A percentile compares a stretch with the other conserved stretches of the same genome.
These are phyloP conservation scores for Cenchrus purpureus DNA, from an alignment of 176 grass and related monocot genomes.

Conservation along the genomic window DNA sequence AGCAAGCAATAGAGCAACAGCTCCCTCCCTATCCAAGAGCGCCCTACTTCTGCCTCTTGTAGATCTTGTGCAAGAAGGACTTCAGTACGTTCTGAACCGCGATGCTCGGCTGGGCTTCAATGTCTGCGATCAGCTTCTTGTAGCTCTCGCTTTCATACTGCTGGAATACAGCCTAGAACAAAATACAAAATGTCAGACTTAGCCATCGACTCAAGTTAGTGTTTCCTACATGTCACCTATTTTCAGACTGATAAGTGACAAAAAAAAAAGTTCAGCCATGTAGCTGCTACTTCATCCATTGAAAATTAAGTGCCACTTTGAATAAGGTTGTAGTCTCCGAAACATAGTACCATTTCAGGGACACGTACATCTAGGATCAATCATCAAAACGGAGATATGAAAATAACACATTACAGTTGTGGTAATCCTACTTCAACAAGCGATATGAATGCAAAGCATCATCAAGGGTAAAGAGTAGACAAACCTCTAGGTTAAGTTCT, in stretches of 20 bases:
- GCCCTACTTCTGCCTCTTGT: conserved; percentile 87
- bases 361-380: background rate
- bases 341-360: background rate
- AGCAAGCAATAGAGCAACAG: conserved; percentile 15
- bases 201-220: background rate
- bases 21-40: background rate
- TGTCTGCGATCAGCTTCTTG: conserved; percentile 66
- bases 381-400: background rate
- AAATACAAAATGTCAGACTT: conserved; percentile 25
- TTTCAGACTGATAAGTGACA: background rate
- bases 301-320: background rate
- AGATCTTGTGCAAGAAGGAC: conserved; percentile 95
- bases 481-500: conserved; percentile 92
- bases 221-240: background rate
- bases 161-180: conserved; percentile 51
- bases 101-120: conserved; percentile 70
- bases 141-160: conserved; percentile 79
- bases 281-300: background rate
- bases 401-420: background rate
- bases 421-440: background rate
- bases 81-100: conserved; percentile 81
- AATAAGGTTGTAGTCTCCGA: background rate
- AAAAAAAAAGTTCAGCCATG: background rate
- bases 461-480: conserved; percentile 33
- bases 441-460: conserved; percentile 12